A percentile compares a stretch with the other conserved stretches of the same genome.
These are phyloP conservation scores for Polygonum aviculare DNA, from an alignment of 148 eudicot genomes.

Conservation along the genomic window DNA sequence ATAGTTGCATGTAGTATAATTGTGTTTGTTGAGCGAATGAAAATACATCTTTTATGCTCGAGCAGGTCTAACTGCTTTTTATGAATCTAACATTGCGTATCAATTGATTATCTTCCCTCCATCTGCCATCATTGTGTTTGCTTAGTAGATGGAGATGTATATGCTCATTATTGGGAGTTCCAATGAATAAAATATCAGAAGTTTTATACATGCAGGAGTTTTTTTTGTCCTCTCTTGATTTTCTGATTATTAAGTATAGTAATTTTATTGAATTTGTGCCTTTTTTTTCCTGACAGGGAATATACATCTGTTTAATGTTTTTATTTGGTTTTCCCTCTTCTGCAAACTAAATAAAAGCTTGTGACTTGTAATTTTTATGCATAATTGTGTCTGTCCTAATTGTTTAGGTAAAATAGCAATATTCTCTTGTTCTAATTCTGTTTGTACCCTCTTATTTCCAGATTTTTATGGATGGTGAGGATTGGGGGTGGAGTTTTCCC, in stretches of 20 bases:
- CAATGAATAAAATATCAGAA: background rate
- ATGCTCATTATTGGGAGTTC: background rate
- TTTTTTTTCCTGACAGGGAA: background rate
- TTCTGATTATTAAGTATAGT: background rate
- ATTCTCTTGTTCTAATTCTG: background rate
- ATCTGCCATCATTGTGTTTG: background rate
- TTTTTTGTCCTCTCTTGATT: background rate
- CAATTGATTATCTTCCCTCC: background rate
- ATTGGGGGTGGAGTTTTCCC: conserved; percentile 98
- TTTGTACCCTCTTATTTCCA: conserved; percentile 13
- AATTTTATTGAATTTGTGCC: background rate
- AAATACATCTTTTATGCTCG: too few species aligned
- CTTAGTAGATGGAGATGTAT: background rate
- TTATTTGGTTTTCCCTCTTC: background rate
- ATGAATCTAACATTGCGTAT: background rate
- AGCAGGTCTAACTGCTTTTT: background rate
- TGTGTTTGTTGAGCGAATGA: too few species aligned
- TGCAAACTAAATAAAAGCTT: background rate
- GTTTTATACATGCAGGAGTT: background rate
- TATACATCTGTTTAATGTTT: background rate
- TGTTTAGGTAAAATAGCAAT: background rate
- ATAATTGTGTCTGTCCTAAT: background rate
- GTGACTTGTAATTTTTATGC: background rate
- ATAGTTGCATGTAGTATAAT: too few species aligned
- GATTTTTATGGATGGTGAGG: conserved; percentile 99